Evolutionary conservation across 164 flowering plant species (phyloP), one percentile per base, ranked within the genome.

Genomic region (Warburgia ugandensis): DNA sequence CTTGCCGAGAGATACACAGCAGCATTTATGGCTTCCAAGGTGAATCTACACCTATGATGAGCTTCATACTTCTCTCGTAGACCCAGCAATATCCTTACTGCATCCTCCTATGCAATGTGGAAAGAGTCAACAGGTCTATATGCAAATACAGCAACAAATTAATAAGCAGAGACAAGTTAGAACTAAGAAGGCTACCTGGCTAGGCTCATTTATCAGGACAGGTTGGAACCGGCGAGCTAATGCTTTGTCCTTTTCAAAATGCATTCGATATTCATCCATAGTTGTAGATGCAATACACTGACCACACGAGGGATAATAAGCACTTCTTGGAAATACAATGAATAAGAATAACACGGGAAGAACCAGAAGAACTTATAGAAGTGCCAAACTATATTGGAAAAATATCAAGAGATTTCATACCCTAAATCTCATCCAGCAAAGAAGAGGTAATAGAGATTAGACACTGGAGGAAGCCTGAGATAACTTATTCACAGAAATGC

Each of bases 251-350:
- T 74, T 80, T 52, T 84, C 96, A 70, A 87, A 74, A 69, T 78
- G 77, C 58, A 37, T 55, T 65, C 86, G 67, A 68, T 71, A 72
- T 54, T 84, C 96, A 56, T 73, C 81, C 65, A 68, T 29, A 2
- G 96, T 87, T 7, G 94, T 87, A 66, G 91, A 74, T 51, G 86
- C 96, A 69, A 87, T 78, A 55, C 96, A 87, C 96, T 87, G 58
- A 67, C 64, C 61, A 60, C 21, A 10, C 54, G 28, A 30, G n/a
- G 48, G 32, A 48, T 50, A 37, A 53, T 62, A 38, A 56, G 60
- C 19, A 27, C 13, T 19, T 31, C 5, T 20, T 17, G 35, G n/a
- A n/a, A 29, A 49, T 47, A 30, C 21, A 33, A 43, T 14, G 7
- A 10, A 29, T 28, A 28, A 43, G 42, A 38, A 20, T n/a, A n/a